Conservation (phyloP, 2,329 filamentous ascomycete species). For the Xylaria multiplex region DNA sequence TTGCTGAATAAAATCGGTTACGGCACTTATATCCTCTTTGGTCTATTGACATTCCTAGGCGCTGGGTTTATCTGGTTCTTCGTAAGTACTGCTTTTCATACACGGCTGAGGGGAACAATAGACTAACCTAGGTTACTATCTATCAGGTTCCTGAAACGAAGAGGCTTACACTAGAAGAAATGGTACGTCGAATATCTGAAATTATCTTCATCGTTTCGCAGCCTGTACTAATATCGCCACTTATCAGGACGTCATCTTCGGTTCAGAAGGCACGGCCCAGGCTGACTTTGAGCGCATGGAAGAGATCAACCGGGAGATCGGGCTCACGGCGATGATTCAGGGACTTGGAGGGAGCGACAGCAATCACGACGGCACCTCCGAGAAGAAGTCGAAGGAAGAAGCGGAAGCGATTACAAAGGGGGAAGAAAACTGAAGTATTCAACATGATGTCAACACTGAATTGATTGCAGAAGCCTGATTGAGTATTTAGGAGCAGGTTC, state of each 20-base stretch:
- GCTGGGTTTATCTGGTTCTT: conserved; percentile 71
- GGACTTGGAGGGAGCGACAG: conserved; percentile 40
- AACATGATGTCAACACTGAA: too few species aligned
- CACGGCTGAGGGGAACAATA: too few species aligned
- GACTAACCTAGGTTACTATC: background rate
- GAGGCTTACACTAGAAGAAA: conserved; percentile 70
- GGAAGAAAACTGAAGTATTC: background rate
- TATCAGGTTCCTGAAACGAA: conserved; percentile 67
- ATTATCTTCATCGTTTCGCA: background rate
- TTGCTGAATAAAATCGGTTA: conserved; percentile 73
- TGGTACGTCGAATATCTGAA: conserved; percentile 54
- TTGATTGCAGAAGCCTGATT: too few species aligned
- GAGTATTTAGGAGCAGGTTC: too few species aligned
- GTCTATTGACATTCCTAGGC: conserved; percentile 69
- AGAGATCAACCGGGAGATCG: conserved; percentile 77
- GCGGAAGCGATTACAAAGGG: background rate
- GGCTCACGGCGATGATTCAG: conserved; percentile 59
- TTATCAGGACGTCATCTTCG: conserved; percentile 71
- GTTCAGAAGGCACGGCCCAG: conserved; percentile 71
- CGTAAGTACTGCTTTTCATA: conserved; percentile 51
- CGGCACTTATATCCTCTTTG: conserved; percentile 78
- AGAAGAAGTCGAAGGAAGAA: conserved; percentile 37
- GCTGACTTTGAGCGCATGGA: conserved; percentile 76
- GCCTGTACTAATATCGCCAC: background rate
- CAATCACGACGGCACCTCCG: conserved; percentile 40